Conservation (phyloP, 768 basidiomycete genomes). For the Neoboletus magnificus region DNA sequence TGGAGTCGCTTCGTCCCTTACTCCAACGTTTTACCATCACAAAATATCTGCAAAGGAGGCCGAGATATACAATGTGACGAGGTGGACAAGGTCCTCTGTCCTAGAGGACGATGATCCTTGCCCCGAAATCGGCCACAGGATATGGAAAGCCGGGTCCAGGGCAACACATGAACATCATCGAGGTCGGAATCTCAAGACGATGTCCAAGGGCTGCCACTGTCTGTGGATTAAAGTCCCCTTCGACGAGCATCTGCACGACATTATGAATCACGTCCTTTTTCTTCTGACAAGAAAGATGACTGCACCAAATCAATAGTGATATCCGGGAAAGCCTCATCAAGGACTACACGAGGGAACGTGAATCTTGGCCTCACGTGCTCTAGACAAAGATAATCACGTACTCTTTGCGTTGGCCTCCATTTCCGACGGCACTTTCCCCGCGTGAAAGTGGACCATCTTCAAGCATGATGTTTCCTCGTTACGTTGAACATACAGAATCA, state of each 20-base stretch:
- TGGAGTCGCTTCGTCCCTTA: no score
- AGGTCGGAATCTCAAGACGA: constrained; percentile 46
- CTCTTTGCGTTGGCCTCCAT: constrained; percentile 70
- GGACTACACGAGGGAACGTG: constrained; percentile 30
- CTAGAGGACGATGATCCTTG: constrained; percentile 42
- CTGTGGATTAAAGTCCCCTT: constrained; percentile 42
- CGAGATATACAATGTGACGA: no score
- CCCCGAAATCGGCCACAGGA: constrained; percentile 48
- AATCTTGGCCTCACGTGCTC: background rate
- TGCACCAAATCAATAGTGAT: constrained; percentile 60
- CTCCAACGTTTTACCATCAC: no score
- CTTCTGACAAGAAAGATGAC: background rate
- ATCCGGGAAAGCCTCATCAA: constrained; percentile 64
- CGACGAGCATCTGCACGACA: constrained; percentile 41
- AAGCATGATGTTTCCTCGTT: constrained; percentile 71
- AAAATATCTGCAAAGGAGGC: no score
- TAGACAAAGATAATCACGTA: constrained; percentile 20
- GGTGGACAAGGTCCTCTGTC: background rate
- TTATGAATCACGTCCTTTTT: background rate
- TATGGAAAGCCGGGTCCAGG: constrained; percentile 46
- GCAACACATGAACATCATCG: constrained; percentile 63
- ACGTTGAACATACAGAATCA: constrained; percentile 60
- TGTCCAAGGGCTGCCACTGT: constrained; percentile 49
- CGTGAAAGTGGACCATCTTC: constrained; percentile 66
- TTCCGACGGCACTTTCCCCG: constrained; percentile 61